A percentile compares a stretch with the other conserved stretches of the same genome.
Conservation (phyloP, 768 basidiomycete species). For the Amylocystis lapponica region DNA sequence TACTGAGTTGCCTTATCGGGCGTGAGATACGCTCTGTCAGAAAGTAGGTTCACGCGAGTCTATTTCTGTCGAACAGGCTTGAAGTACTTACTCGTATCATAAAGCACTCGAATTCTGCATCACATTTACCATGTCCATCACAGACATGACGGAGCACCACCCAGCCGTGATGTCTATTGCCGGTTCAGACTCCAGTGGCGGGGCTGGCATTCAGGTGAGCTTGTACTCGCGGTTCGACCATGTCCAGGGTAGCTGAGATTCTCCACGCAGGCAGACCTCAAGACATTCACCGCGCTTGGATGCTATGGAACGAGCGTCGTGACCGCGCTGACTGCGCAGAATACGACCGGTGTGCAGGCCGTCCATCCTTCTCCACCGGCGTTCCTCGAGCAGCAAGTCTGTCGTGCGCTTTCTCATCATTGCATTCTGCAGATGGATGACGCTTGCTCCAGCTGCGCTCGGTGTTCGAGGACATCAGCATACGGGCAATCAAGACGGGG, state of each 20-base stretch:
- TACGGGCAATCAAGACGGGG: slow-evolving; percentile 80
- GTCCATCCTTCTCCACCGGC: slow-evolving; percentile 61
- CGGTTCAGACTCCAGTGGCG: slow-evolving; percentile 78
- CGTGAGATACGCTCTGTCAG: too few species aligned
- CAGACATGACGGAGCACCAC: not conserved
- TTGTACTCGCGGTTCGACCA: not conserved
- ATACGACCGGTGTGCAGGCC: slow-evolving; percentile 76
- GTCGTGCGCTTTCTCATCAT: slow-evolving; percentile 12
- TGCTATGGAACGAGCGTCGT: slow-evolving; percentile 80
- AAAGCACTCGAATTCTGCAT: too few species aligned
- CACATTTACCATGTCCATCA: not conserved
- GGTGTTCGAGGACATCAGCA: slow-evolving; percentile 65
- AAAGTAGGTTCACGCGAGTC: too few species aligned
- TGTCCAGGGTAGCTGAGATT: not conserved
- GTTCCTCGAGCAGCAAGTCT: slow-evolving; percentile 73
- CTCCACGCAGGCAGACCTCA: slow-evolving; percentile 67
- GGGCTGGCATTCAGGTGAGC: slow-evolving; percentile 83
- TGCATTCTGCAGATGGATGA: not conserved
- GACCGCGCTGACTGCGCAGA: slow-evolving; percentile 87
- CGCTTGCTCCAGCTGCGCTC: slow-evolving; percentile 48
- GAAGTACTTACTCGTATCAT: too few species aligned
- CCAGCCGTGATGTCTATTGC: slow-evolving; percentile 63
- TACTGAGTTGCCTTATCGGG: too few species aligned
- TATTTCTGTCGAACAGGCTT: too few species aligned
- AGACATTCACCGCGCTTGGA: slow-evolving; percentile 70